Percentiles rank a stretch among this genome's conserved stretches.
Evolutionary conservation across 2,329 filamentous ascomycete species (phyloP).

Genomic region (Diaporthe sp.): DNA sequence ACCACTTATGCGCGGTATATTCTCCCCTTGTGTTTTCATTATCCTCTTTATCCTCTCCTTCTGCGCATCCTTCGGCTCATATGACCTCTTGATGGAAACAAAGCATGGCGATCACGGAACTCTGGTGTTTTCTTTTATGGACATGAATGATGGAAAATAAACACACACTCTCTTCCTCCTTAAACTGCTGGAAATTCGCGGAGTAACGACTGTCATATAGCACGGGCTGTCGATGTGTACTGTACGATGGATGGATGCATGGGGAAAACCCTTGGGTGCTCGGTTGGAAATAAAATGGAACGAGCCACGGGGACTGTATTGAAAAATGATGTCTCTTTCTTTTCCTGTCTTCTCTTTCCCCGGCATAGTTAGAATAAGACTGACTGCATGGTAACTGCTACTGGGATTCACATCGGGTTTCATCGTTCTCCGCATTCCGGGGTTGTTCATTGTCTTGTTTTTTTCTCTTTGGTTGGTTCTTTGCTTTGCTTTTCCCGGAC

Average conservation of each 20-base stretch:
- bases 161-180: background rate
- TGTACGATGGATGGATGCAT: constrained; percentile 16
- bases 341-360: background rate
- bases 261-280: background rate
- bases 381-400: background rate
- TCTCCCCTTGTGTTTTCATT: background rate
- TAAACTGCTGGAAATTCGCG: background rate
- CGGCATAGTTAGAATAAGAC: background rate
- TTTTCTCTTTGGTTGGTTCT: background rate
- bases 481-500: background rate
- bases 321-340: background rate
- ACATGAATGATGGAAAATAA: constrained; percentile 12
- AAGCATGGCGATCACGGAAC: constrained; percentile 27
- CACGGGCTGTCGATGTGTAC: background rate
- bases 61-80: background rate
- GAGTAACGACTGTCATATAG: background rate
- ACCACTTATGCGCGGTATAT: background rate
- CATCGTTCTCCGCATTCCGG: too few species aligned
- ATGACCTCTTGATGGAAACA: constrained; percentile 17
- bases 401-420: background rate
- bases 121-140: background rate
- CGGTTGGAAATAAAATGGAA: background rate
- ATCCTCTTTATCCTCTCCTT: background rate
- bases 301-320: background rate
- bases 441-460: background rate